These are phyloP conservation scores for Cicer yamashitae DNA, from an alignment of 306 rosid genomes.

Conservation along the genomic window DNA sequence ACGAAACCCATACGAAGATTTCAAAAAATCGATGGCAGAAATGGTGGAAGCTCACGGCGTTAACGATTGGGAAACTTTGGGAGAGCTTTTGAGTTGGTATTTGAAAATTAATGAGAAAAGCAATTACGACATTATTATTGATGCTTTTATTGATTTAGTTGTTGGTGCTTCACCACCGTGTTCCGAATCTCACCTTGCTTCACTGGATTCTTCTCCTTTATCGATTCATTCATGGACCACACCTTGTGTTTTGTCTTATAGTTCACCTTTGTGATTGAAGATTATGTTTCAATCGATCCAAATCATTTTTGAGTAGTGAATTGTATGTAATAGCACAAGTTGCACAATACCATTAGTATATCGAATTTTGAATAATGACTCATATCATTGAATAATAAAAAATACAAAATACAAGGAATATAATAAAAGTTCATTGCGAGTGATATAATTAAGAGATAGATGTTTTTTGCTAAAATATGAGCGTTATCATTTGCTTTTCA, in stretches of 20 bases:
- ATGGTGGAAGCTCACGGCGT: slow-evolving; percentile 74
- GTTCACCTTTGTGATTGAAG: slow-evolving; percentile 29
- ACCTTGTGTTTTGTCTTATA: slow-evolving; percentile 46
- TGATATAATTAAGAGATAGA: too few relatives aligned
- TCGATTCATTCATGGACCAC: slow-evolving; percentile 48
- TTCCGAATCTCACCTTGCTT: slow-evolving; percentile 26
- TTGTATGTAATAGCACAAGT: neutral
- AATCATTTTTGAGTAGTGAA: neutral
- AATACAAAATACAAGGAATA: too few relatives aligned
- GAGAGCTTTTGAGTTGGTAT: slow-evolving; percentile 73
- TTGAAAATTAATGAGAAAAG: slow-evolving; percentile 58
- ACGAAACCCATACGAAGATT: slow-evolving; percentile 66
- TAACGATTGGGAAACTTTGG: slow-evolving; percentile 71
- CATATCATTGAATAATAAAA: too few relatives aligned
- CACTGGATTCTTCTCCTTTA: slow-evolving; percentile 45
- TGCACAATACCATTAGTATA: too few relatives aligned
- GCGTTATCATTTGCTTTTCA: too few relatives aligned
- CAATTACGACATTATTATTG: slow-evolving; percentile 60
- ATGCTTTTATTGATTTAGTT: slow-evolving; percentile 78
- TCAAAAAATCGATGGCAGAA: slow-evolving; percentile 79
- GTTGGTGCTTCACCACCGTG: slow-evolving; percentile 17
- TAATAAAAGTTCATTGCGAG: too few relatives aligned
- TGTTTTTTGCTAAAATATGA: too few relatives aligned
- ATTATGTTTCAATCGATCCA: too few relatives aligned
- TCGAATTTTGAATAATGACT: too few relatives aligned